These are phyloP conservation scores for Boehmeria nivea DNA, from an alignment of 306 rosid genomes.

Conservation along the genomic window DNA sequence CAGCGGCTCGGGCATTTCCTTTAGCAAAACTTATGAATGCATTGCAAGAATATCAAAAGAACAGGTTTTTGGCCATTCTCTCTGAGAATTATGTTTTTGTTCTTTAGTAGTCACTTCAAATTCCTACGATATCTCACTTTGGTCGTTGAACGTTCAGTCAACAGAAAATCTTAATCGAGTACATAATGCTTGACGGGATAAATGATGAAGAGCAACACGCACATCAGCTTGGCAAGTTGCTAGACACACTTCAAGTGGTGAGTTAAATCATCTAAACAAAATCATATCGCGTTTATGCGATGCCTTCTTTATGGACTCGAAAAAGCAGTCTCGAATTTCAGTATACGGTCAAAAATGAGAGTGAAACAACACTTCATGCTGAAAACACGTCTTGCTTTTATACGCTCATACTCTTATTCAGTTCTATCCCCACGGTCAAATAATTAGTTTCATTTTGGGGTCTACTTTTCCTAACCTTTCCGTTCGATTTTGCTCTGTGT, in stretches of 20 bases:
- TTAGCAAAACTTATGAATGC: constrained; percentile 79
- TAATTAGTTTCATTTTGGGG: neutral
- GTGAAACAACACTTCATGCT: too few species aligned
- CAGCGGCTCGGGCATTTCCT: constrained; percentile 98
- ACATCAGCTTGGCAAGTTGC: constrained; percentile 78
- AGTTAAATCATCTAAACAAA: too few species aligned
- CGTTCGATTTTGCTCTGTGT: constrained; percentile 15
- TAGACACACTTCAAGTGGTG: constrained; percentile 86
- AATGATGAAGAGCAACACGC: constrained; percentile 91
- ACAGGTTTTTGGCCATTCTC: constrained; percentile 31
- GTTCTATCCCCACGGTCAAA: too few species aligned
- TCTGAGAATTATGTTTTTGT: too few species aligned
- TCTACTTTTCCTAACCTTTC: neutral
- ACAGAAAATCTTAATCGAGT: constrained; percentile 91
- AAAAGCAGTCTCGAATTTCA: too few species aligned
- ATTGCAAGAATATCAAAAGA: constrained; percentile 72
- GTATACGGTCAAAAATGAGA: too few species aligned
- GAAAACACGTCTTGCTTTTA: too few species aligned
- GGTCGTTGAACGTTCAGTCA: constrained; percentile 36
- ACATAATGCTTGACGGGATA: constrained; percentile 95
- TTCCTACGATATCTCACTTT: constrained; percentile 11
- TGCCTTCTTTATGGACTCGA: too few species aligned
- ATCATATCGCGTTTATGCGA: too few species aligned
- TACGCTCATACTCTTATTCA: neutral
- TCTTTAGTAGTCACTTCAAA: constrained; percentile 7